Evolutionary conservation across 306 rosid genomes (phyloP), one percentile per base, ranked within the genome.

Genomic region (Cucurbita pepo): DNA sequence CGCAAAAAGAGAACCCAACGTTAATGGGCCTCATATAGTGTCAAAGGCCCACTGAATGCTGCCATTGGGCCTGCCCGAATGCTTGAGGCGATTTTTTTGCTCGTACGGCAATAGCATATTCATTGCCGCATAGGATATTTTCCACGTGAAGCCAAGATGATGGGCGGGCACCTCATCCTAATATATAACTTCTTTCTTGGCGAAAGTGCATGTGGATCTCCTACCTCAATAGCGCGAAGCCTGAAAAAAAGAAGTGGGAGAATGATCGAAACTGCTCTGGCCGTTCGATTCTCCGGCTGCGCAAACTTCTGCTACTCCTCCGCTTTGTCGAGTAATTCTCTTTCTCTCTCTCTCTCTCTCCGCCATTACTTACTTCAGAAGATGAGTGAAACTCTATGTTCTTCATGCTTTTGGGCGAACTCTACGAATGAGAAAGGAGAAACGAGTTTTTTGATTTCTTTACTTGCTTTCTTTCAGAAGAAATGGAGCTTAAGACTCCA

Each of bases 211-310:
- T 25, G 56, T 69, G 73, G 73, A 69, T 69, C 73, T 30, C 73
- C 43, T 69, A 14, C 73, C 8, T 69, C 73, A 50, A 15, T 50
- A 69, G 7, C 56, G 14, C 44, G 15, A 5, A 14, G 12, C 65
- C 45, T 30, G 34, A 63, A 69, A 45, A 47, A 40, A 72, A 13
- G 21, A 12, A 13, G 83, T 34, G 53, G 25, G 86, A 87, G 79
- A 81, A 78, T 89, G 71, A 77, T 85, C 71, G 91, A 94, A 53
- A 86, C 96, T 45, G 83, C 90, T 79, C 87, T 89, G 83, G 84
- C 91, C 88, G 76, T 84, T 9, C 84, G 89, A 7, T 79, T 91
- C 85, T 72, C 84, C 83, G 77, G 85, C 88, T 82, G 71, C 48
- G 71, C 83, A 21, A 80, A 80, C 71, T 41, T 81, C 81, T 78